Evolutionary conservation across 2,329 filamentous ascomycete species (phyloP).

Genomic region (Trichoderma guizhouense): DNA sequence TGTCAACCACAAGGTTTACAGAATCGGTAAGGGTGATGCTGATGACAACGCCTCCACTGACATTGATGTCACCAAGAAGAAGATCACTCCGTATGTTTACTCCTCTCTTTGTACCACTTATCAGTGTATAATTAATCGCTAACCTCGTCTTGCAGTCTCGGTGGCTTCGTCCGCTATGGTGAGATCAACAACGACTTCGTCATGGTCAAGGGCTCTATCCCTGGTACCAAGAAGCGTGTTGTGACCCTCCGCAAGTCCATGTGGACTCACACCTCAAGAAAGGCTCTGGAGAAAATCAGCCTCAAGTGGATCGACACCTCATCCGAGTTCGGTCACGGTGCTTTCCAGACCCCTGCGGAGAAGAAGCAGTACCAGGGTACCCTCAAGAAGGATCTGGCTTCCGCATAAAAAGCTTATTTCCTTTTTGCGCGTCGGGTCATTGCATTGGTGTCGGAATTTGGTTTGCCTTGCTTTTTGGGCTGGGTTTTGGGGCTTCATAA

Average conservation of each 20-base stretch:
- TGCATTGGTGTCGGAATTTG: constrained; percentile 55
- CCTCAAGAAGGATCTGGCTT: constrained; percentile 91
- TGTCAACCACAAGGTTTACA: constrained; percentile 99
- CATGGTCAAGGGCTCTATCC: constrained; percentile 95
- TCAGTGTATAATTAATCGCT: constrained; percentile 24
- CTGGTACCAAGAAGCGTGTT: constrained; percentile 98
- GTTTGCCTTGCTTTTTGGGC: constrained; percentile 36
- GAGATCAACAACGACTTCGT: constrained; percentile 99
- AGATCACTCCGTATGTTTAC: constrained; percentile 91
- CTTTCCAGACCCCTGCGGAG: constrained; percentile 97
- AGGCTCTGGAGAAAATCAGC: constrained; percentile 96
- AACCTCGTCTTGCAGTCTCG: constrained; percentile 61
- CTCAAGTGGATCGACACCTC: constrained; percentile 99
- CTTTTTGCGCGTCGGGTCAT: constrained; percentile 43
- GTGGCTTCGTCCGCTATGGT: constrained; percentile 99
- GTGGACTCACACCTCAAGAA: constrained; percentile 93
- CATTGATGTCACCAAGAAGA: constrained; percentile 97
- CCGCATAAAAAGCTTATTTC: constrained; percentile 44
- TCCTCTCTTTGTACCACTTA: too few species aligned
- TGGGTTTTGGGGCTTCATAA: constrained; percentile 35
- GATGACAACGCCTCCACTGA: constrained; percentile 93
- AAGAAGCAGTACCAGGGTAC: constrained; percentile 97
- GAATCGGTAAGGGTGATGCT: constrained; percentile 87
- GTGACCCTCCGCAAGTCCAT: constrained; percentile 99
- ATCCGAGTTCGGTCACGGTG: constrained; percentile 99